These are phyloP conservation scores for Rhodofomes roseus DNA, from an alignment of 1,284 basidiomycete species.

Conservation along the genomic window DNA sequence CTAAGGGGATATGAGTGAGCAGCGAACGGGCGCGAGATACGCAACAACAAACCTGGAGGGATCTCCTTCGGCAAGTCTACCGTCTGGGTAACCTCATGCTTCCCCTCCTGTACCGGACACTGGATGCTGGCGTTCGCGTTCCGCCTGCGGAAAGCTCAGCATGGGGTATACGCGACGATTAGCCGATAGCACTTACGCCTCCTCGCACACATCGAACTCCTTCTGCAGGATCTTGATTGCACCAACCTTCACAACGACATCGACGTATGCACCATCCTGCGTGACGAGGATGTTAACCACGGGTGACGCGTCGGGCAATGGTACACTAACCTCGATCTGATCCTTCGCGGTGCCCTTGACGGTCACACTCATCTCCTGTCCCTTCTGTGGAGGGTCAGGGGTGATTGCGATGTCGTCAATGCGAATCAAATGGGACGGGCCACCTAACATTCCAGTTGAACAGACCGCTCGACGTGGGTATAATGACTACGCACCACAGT, in stretches of 20 bases:
- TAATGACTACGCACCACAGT: conserved; percentile 51
- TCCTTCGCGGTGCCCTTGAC: conserved; percentile 61
- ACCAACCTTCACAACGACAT: conserved; percentile 87
- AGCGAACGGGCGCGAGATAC: background rate
- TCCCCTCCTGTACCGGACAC: conserved; percentile 75
- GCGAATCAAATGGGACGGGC: conserved; percentile 43
- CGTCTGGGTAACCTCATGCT: conserved; percentile 72
- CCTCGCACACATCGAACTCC: conserved; percentile 84
- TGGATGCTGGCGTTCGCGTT: conserved; percentile 69
- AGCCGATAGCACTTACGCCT: conserved; percentile 66
- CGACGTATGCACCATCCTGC: conserved; percentile 89
- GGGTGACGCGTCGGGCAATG: background rate
- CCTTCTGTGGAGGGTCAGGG: conserved; percentile 84
- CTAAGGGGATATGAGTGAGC: conserved; percentile 36
- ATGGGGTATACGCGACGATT: background rate
- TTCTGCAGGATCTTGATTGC: conserved; percentile 81
- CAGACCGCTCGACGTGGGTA: background rate
- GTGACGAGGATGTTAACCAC: background rate
- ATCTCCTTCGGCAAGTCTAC: conserved; percentile 88
- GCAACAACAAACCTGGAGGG: conserved; percentile 62
- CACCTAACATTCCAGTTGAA: conserved; percentile 35
- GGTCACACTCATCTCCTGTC: conserved; percentile 77
- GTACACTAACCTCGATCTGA: conserved; percentile 56
- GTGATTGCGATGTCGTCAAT: conserved; percentile 65
- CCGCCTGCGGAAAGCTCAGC: conserved; percentile 37